Base-by-base conservation (phyloP, 2,329 filamentous ascomycete species). In the Trichoderma harzianum region DNA sequence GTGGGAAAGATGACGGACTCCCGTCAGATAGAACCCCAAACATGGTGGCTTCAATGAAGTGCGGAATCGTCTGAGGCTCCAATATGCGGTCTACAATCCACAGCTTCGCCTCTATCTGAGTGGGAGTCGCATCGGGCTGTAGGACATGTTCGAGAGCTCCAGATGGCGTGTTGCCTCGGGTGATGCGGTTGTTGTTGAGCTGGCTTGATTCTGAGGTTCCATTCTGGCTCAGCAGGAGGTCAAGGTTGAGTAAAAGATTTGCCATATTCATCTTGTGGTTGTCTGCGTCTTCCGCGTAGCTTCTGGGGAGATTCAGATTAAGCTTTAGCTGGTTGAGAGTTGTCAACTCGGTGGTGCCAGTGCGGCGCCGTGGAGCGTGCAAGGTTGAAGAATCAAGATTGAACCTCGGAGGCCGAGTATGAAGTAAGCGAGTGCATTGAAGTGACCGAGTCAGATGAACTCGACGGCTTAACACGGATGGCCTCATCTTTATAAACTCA, bases 31-130 rank as follows among this genome's bases (percentile, higher is more conserved):
- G 61, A 30, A 32, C 10, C 0, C 76, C 76, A 0, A 28, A 51
- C 12, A 34, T 24, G 10, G 73, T 65, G 26, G 76, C 78, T 3
- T 74, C 63, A 2, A 78, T 3, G 21, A 78, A 78, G 5, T 74
- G 69, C 0, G 70, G 30, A 0, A 78, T 14, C 0, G 74, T 75
- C 32, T 78, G 76, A 11, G 75, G 74, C 12, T 78, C 77, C 21
- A 78, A 30, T 7, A 77, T 75, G 2, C 74, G 68, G 12, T 78
- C 77, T 1, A 71, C 71, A 14, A 75, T 64, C 77, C 76, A 78
- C 7, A 78, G 58, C 21, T n/a, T 61, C 30, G 28, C 21, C 6
- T 61, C 64, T 4, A 47, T 43, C 28, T 47, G 36, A 6, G 7
- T 28, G 16, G 16, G 51, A 3, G 64, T 32, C 18, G 30, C 12